Evolutionary conservation across 306 rosid species (phyloP), one percentile per base, ranked within the genome.

Genomic region (Cucurbita ficifolia): DNA sequence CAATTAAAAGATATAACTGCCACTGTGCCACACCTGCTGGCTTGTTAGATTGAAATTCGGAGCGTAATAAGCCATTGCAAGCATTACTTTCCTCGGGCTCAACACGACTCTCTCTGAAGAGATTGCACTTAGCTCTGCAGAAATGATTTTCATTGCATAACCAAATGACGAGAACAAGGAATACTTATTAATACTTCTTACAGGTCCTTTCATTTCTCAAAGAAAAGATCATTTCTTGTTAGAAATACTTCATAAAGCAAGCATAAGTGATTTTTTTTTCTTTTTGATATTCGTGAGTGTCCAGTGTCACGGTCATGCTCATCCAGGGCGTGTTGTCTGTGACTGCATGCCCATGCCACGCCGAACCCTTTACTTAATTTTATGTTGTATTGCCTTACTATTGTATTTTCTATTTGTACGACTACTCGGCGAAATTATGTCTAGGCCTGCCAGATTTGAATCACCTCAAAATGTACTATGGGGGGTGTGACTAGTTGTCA

Each of bases 41-140:
- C 81, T 84, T 29, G 98, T 90, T 60, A 90, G 90, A 84, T 83
- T 86, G 75, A 94, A 94, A 75, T 84, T 79, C 56, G 91, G 92
- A 80, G 84, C 83, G 70, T 94, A 89, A 76, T 83, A 50, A 16
- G 87, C 75, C 86, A 94, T 81, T 3, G 89, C 84, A 76, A 67
- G 85, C 97, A 94, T 94, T 76, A 87, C 76, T 74, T 68, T 82
- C 17, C 78, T 81, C 2, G 95, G 98, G 76, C 84, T 86, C 78
- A 90, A 63, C 24, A 72, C 75, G 46, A 84, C 88, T 74, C 77
- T 86, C 78, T 80, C 78, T 21, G 76, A 76, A 79, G 78, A 78
- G 74, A 87, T 80, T 6, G 74, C 75, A 42, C 82, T 68, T 68
- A 90, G 77, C 60, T 94, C 98, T 94, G 80, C 57, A 79, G 59